Base-by-base conservation (phyloP, 306 rosid species). In the Cicer yamashitae region DNA sequence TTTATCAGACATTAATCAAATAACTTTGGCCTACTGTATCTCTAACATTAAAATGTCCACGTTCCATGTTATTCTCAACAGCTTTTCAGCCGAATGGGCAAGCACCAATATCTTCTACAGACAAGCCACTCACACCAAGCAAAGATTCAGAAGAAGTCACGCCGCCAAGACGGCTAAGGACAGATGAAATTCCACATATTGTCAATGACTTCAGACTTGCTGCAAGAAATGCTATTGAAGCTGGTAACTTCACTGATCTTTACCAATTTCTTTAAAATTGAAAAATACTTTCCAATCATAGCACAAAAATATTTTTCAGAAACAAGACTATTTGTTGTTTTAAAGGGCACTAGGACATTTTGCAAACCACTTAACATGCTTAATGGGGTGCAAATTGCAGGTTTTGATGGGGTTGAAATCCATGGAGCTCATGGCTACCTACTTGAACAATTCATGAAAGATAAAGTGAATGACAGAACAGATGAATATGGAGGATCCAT, bases 321-420 rank as follows among this genome's bases (percentile, higher is more conserved):
- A 64, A 0, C 1, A 40, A 2, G 8, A 30, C 43, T 30, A 12
- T 60, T 13, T 73, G 60, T 46, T 45, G 17, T 11, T 45, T 57
- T 22, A 43, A 41, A 39, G 44, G 68, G 68, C 8, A 43, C 56
- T 44, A 6, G 10, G 56, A 76, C 25, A n/a, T 22, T 66, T 76
- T 53, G 11, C 37, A 25, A 54, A 56, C 44, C 20, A 43, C 20
- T 3, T 70, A 39, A 25, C 9, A 51, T 60, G 9, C 12, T 6
- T 4, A 10, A 57, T 67, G 50, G 43, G 66, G 20, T 69, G 63
- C 9, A 41, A 57, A 47, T 37, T 74, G 25, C 20, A 91, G 93
- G 96, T 75, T 92, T 89, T 76, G 93, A 90, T 77, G 97, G 96
- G 48, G 86, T 90, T 68, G 97, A 92, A 80, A 81, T 92, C 40